Conservation (phyloP, 1,139 yeast genomes). For the Yamadazyma mexicana region DNA sequence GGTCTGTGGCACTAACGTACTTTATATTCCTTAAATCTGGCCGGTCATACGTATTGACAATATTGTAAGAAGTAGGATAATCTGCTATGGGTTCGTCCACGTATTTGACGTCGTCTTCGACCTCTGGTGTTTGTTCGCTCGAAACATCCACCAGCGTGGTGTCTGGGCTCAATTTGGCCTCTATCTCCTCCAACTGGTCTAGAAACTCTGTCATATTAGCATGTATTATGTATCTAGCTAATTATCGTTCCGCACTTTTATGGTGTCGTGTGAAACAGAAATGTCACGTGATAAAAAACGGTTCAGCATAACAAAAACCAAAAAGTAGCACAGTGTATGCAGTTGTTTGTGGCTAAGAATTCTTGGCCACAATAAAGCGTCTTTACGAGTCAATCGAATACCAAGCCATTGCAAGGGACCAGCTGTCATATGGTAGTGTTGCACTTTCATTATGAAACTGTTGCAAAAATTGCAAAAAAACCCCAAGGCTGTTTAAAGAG, state of each 20-base stretch:
- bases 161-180: neutral
- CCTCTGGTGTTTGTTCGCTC: too few relatives aligned
- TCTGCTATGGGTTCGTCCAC: neutral
- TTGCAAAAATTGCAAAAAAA: too few relatives aligned
- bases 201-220: neutral
- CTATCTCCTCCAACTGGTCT: slow-evolving; percentile 1
- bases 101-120: neutral
- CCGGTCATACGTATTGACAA: neutral
- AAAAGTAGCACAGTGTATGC: too few relatives aligned
- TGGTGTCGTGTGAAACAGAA: neutral
- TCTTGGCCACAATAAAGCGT: too few relatives aligned
- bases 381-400: too few relatives aligned
- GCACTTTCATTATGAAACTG: too few relatives aligned
- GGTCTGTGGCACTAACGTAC: slow-evolving; percentile 47
- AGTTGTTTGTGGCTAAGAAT: too few relatives aligned
- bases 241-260: neutral
- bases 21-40: slow-evolving; percentile 38
- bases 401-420: too few relatives aligned
- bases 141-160: neutral
- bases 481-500: too few relatives aligned
- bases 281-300: neutral
- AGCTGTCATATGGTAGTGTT: too few relatives aligned
- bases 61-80: neutral
- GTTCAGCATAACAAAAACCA: too few relatives aligned
- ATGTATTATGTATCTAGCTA: neutral